Evolutionary conservation across 768 basidiomycete genomes (phyloP).

Genomic region (Mycena rosella): DNA sequence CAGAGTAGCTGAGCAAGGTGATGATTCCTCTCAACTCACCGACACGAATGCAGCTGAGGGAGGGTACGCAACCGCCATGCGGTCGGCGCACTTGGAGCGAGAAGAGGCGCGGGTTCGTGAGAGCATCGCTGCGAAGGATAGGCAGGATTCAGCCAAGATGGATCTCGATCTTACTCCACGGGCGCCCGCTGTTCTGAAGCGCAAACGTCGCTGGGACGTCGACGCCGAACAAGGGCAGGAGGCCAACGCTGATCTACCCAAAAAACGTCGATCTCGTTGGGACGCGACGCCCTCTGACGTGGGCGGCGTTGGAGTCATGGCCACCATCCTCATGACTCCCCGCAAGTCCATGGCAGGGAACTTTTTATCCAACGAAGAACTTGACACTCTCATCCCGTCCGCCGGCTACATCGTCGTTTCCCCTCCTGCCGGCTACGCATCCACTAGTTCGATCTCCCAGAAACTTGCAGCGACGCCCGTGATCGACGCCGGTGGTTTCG

Average conservation of each 20-base stretch:
- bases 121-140: conserved; percentile 90
- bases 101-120: conserved; percentile 88
- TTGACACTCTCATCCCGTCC: conserved; percentile 88
- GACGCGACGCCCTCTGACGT: conserved; percentile 86
- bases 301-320: conserved; percentile 59
- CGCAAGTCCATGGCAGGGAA: conserved; percentile 72
- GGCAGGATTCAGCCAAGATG: conserved; percentile 78
- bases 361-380: conserved; percentile 95
- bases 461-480: conserved; percentile 53
- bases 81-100: conserved; percentile 87
- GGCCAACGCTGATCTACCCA: conserved; percentile 78
- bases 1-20: conserved; percentile 63
- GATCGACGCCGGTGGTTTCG: conserved; percentile 83
- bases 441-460: conserved; percentile 70
- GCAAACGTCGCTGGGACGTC: conserved; percentile 86
- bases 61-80: conserved; percentile 96
- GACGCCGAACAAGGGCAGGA: conserved; percentile 63
- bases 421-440: conserved; percentile 87
- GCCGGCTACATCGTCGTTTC: conserved; percentile 91
- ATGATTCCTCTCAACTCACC: background rate
- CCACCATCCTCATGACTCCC: conserved; percentile 88
- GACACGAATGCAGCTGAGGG: conserved; percentile 60
- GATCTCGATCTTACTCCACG: conserved; percentile 94
- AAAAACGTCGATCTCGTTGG: conserved; percentile 96
- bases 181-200: conserved; percentile 72